Evolutionary conservation across 129 eudicot genomes (phyloP), one percentile per base, ranked within the genome.

Genomic region (Flaveria bidentis): DNA sequence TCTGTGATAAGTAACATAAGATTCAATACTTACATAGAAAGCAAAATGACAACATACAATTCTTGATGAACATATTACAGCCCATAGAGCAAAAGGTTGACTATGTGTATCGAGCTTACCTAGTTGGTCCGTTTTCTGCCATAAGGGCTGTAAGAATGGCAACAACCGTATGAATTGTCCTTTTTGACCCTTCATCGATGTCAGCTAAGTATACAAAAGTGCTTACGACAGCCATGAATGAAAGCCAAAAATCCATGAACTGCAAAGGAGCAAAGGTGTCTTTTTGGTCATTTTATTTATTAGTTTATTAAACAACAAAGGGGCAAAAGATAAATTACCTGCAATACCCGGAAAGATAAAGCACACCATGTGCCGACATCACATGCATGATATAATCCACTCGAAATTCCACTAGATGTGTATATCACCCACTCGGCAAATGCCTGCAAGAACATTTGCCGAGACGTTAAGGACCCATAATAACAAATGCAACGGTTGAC

Each of bases 211-310:
- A 94, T 62, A 94, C 96, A 55, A 91, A 94, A 69, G 98, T 94
- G 73, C 98, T 91, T 77, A 94, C 93, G 74, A 94, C 96, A 36
- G 98, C 98, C 98, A 94, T 91, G 86, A 91, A 94, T 14, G 97
- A 94, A 78, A 94, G 98, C 98, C 98, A 94, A 84, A 94, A 94
- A 64, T 94, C 98, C 86, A 94, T 84, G 79, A 94, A 88, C 98
- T 94, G 91, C 71, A 73, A 2, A 75, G 64, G 25, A 28, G 64
- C 30, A 62, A 62, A 30, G 39, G 30, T 28, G 42, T 62, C 42
- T 62, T 28, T 60, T 62, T 62, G 45, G 45, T 71, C 2, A 23
- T 74, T 56, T 15, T 62, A 62, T 62, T 14, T 30, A 14, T 14
- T 17, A 45, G 28, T 5, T 25, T 47, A 17, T 44, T 25, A 8